Conservation (phyloP, 306 rosid genomes). For the Dryas drummondii region DNA sequence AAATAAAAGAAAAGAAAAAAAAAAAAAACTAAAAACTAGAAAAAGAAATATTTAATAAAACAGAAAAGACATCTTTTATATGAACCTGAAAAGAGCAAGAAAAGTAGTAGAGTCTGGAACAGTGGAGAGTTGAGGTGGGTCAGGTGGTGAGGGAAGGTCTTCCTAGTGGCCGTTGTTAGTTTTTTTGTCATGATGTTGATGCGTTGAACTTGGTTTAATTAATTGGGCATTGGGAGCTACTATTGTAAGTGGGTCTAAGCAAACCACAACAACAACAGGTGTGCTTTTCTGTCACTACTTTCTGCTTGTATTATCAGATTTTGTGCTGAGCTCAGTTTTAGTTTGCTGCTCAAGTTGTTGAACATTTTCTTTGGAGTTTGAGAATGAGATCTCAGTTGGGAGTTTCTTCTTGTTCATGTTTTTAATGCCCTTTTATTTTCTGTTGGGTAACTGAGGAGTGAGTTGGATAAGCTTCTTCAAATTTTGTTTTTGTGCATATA, state of each 20-base stretch:
- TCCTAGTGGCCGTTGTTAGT: constrained; percentile 42
- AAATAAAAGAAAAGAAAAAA: not conserved
- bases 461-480: constrained; percentile 1
- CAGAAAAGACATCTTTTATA: not conserved
- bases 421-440: not conserved
- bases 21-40: not conserved
- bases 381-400: not conserved
- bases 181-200: constrained; percentile 48
- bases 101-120: constrained; percentile 30
- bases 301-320: not conserved
- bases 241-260: constrained; percentile 19
- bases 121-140: constrained; percentile 50
- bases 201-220: constrained; percentile 28
- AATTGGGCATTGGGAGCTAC: constrained; percentile 19
- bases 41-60: not conserved
- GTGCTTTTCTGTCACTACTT: constrained; percentile 3
- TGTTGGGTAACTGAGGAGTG: constrained; percentile 19
- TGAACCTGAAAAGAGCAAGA: not conserved
- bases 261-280: not conserved
- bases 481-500: no score
- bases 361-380: not conserved
- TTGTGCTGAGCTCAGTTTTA: not conserved
- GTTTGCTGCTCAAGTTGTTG: constrained; percentile 18
- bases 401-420: not conserved
- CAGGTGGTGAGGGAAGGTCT: constrained; percentile 16